Evolutionary conservation across 768 basidiomycete genomes (phyloP).

Genomic region (Mycena alexandri): DNA sequence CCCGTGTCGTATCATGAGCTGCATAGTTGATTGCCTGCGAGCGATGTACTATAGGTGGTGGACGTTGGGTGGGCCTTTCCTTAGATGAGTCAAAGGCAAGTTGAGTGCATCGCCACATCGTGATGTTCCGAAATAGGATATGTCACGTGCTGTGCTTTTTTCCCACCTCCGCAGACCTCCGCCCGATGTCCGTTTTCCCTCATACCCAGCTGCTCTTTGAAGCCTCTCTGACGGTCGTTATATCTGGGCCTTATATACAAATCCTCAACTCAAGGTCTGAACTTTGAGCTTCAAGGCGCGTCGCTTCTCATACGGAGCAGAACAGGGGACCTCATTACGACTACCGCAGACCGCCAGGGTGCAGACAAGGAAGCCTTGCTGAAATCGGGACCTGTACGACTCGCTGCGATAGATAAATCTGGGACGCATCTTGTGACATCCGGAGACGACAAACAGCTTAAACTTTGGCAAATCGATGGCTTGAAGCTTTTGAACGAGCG

Average conservation of each 20-base stretch:
- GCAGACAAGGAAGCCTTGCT: constrained; percentile 49
- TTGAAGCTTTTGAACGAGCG: constrained; percentile 72
- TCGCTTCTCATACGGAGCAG: constrained; percentile 48
- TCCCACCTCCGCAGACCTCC: too few species aligned
- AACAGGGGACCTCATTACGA: constrained; percentile 63
- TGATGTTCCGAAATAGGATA: too few species aligned
- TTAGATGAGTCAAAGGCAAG: too few species aligned
- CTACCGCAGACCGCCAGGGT: constrained; percentile 53
- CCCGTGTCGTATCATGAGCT: too few species aligned
- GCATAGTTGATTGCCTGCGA: too few species aligned
- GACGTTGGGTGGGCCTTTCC: too few species aligned
- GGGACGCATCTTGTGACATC: constrained; percentile 68
- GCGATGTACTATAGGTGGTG: too few species aligned
- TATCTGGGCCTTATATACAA: constrained; percentile 75
- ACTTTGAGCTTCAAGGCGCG: constrained; percentile 6
- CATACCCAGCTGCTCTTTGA: constrained; percentile 61
- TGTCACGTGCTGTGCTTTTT: neutral
- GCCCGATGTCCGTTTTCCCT: constrained; percentile 61
- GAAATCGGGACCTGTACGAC: constrained; percentile 71
- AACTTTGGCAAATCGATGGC: constrained; percentile 75
- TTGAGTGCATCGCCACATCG: too few species aligned
- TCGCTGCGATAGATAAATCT: constrained; percentile 62
- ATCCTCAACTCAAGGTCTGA: constrained; percentile 68
- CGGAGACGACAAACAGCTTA: constrained; percentile 86
- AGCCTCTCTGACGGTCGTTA: constrained; percentile 51